Evolutionary conservation across 306 rosid genomes (phyloP).

Genomic region (Mimosa bimucronata): DNA sequence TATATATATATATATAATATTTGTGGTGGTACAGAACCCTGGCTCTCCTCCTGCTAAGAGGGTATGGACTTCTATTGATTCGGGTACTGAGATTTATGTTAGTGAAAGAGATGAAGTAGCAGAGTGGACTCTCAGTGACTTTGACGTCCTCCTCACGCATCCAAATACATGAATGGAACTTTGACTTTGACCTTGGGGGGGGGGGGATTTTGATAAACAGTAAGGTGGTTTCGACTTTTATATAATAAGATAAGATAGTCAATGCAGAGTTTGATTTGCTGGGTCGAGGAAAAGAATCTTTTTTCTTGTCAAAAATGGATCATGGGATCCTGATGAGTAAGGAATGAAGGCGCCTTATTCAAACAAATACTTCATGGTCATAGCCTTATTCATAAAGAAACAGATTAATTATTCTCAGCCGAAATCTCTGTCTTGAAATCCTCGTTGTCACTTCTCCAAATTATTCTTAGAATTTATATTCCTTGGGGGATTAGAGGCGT

Average conservation of each 20-base stretch:
- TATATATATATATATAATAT: background rate
- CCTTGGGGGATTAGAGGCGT: background rate
- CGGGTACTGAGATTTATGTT: conserved; percentile 74
- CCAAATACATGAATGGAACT: conserved; percentile 9
- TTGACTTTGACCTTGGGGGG: background rate
- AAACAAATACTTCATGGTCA: background rate
- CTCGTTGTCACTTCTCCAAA: background rate
- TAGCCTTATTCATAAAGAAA: background rate
- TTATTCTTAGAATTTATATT: no score
- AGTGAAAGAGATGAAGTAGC: conserved; percentile 71
- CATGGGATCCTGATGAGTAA: background rate
- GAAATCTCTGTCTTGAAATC: background rate
- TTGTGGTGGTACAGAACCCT: conserved; percentile 45
- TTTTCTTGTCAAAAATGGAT: conserved; percentile 17
- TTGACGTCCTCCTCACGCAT: conserved; percentile 58
- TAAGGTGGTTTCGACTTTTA: conserved; percentile 21
- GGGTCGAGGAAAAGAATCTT: background rate
- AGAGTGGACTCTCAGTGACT: conserved; percentile 74
- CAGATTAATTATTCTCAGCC: background rate
- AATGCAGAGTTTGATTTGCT: background rate
- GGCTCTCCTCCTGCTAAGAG: conserved; percentile 68
- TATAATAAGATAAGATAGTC: conserved; percentile 25
- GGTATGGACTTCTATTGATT: conserved; percentile 74
- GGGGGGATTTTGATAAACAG: background rate
- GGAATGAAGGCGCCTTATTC: background rate